Percentiles rank a stretch among this genome's conserved stretches.
Evolutionary conservation across 176 grass and related monocot species (phyloP).

Genomic region (Phyllostachys edulis): DNA sequence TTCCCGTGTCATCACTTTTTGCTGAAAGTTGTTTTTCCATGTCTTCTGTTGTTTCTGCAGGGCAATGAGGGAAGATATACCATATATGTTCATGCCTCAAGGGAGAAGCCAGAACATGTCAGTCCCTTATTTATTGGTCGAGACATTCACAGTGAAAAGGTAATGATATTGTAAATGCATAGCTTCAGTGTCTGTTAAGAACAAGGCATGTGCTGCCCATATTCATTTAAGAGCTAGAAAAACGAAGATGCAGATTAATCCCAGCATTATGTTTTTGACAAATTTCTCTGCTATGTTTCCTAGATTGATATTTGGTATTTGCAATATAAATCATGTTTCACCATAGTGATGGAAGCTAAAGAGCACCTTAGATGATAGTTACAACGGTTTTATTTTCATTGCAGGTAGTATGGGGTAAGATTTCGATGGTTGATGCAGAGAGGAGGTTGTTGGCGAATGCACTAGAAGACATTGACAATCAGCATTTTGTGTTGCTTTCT

Average conservation of each 20-base stretch:
- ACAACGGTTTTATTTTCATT: background rate
- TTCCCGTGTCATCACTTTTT: background rate
- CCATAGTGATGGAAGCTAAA: background rate
- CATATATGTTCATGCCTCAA: conserved; percentile 90
- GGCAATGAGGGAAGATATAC: conserved; percentile 81
- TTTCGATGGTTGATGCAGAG: conserved; percentile 99
- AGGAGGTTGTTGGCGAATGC: conserved; percentile 89
- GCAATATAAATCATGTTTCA: background rate
- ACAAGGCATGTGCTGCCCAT: background rate
- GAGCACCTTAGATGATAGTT: background rate
- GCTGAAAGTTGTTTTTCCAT: background rate
- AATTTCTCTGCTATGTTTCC: background rate
- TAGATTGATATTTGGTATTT: background rate
- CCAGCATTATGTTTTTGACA: conserved; percentile 10
- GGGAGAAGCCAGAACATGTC: conserved; percentile 72
- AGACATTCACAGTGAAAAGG: conserved; percentile 89
- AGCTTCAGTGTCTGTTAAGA: background rate
- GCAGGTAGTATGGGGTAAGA: conserved; percentile 89
- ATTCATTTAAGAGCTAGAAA: background rate
- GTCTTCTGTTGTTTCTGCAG: conserved; percentile 41
- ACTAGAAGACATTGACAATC: conserved; percentile 76
- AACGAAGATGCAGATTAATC: conserved; percentile 14
- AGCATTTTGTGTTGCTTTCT: conserved; percentile 96
- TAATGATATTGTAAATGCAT: conserved; percentile 20
- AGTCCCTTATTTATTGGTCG: conserved; percentile 79